A percentile compares a stretch with the other conserved stretches of the same genome.
These are phyloP conservation scores for Dactylellina sp. DNA, from an alignment of 2,329 filamentous ascomycete species.

Conservation along the genomic window DNA sequence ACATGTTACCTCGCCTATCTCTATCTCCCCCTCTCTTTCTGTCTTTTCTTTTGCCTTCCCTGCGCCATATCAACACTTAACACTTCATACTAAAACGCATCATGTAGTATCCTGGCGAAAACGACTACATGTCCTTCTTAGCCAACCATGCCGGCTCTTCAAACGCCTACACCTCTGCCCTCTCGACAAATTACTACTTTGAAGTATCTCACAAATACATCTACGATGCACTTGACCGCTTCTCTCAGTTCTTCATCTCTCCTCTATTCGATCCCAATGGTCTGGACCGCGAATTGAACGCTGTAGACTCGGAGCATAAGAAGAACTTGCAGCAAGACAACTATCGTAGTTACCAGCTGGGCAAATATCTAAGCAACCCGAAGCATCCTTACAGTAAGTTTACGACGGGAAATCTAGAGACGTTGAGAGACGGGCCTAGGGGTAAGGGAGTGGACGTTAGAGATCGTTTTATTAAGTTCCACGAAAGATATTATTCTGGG, in stretches of 20 bases:
- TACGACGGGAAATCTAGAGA: conserved; percentile 87
- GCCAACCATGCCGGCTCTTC: conserved; percentile 89
- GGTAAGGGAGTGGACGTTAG: conserved; percentile 83
- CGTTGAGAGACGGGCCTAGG: conserved; percentile 84
- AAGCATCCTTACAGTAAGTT: conserved; percentile 91
- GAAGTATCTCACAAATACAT: conserved; percentile 87
- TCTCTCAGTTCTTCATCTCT: conserved; percentile 92
- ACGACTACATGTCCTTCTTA: conserved; percentile 94
- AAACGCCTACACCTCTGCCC: conserved; percentile 93
- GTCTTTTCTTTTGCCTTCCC: background rate
- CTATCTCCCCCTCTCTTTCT: background rate
- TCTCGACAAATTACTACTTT: conserved; percentile 98
- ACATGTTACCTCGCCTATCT: background rate
- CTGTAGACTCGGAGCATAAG: conserved; percentile 96
- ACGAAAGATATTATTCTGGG: conserved; percentile 88
- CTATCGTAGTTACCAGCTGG: conserved; percentile 88
- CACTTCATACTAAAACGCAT: conserved; percentile 30
- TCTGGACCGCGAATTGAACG: conserved; percentile 84
- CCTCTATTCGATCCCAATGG: conserved; percentile 87
- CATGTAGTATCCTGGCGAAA: conserved; percentile 84
- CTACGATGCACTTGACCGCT: conserved; percentile 86
- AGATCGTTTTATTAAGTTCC: conserved; percentile 92
- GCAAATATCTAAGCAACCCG: conserved; percentile 87
- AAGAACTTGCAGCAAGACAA: conserved; percentile 93
- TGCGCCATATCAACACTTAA: conserved; percentile 4